A percentile compares a stretch with the other conserved stretches of the same genome.
Evolutionary conservation across 257 asterid genomes (phyloP).

Genomic region (Solanum infundibuliforme): DNA sequence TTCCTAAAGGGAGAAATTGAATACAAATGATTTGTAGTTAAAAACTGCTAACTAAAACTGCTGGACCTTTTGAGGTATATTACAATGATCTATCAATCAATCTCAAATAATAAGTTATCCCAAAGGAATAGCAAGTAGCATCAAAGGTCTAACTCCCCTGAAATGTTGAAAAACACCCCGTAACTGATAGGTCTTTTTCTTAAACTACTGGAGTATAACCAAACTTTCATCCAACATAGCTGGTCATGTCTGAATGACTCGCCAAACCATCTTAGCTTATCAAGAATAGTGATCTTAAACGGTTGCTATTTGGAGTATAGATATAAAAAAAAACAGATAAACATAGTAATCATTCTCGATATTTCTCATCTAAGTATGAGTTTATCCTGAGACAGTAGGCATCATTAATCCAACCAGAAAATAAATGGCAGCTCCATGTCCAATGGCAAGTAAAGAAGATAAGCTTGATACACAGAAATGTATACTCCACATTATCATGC

Average conservation of each 20-base stretch:
- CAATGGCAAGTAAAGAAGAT: neutral
- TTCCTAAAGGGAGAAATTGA: slow-evolving; percentile 35
- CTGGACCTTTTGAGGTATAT: neutral
- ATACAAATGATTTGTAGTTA: neutral
- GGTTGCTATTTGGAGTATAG: neutral
- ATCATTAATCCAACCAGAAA: neutral
- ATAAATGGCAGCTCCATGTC: neutral
- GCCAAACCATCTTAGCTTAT: neutral
- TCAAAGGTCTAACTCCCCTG: neutral
- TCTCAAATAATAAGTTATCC: neutral
- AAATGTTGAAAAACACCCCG: neutral
- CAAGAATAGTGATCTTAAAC: neutral
- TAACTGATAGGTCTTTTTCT: neutral
- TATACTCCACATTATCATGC: neutral
- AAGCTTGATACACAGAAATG: neutral
- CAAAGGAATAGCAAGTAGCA: neutral
- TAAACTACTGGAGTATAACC: neutral
- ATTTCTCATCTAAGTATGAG: neutral
- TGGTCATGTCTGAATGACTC: neutral
- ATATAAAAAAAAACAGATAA: neutral
- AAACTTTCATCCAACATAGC: neutral
- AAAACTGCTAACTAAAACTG: neutral
- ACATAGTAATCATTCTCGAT: neutral
- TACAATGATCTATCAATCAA: neutral
- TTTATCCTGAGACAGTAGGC: neutral